A percentile compares a stretch with the other conserved stretches of the same genome.
phyloP scores from a whole-genome alignment of 116 monocot genomes.

The Zostera marina region DNA sequence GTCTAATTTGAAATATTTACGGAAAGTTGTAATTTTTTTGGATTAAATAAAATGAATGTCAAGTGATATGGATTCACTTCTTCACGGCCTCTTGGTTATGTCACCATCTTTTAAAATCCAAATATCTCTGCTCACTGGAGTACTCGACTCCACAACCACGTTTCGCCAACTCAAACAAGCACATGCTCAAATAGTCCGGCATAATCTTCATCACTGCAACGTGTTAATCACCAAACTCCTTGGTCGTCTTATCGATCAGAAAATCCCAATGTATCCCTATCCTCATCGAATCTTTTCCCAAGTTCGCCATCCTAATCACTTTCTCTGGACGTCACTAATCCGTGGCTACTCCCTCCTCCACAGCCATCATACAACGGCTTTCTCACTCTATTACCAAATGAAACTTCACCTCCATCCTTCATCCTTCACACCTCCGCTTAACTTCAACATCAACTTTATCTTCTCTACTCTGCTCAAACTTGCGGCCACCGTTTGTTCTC shows the following conservation, averaged over 20 bases:
- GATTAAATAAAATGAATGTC: too few species aligned
- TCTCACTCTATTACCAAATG: conserved; percentile 37
- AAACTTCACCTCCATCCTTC: conserved; percentile 16
- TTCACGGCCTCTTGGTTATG: too few species aligned
- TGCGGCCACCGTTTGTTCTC: background rate
- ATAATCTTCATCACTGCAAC: conserved; percentile 28
- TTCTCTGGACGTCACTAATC: conserved; percentile 55
- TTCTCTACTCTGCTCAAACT: background rate
- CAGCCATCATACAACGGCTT: background rate
- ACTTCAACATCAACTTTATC: background rate
- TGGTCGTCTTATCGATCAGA: conserved; percentile 31
- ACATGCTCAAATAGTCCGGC: conserved; percentile 34
- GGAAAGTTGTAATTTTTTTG: too few species aligned
- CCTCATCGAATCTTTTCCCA: conserved; percentile 27
- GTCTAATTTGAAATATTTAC: too few species aligned
- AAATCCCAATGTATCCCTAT: conserved; percentile 12
- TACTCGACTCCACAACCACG: conserved; percentile 15
- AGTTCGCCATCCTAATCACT: conserved; percentile 39
- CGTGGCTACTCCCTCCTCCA: conserved; percentile 14
- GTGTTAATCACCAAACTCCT: conserved; percentile 43
- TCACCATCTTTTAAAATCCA: too few species aligned
- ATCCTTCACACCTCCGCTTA: background rate
- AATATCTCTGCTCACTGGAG: background rate
- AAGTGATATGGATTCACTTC: too few species aligned
- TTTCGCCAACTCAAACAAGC: conserved; percentile 22